Evolutionary conservation across 2,329 filamentous ascomycete genomes (phyloP).

Genomic region (Triangularia setosa): DNA sequence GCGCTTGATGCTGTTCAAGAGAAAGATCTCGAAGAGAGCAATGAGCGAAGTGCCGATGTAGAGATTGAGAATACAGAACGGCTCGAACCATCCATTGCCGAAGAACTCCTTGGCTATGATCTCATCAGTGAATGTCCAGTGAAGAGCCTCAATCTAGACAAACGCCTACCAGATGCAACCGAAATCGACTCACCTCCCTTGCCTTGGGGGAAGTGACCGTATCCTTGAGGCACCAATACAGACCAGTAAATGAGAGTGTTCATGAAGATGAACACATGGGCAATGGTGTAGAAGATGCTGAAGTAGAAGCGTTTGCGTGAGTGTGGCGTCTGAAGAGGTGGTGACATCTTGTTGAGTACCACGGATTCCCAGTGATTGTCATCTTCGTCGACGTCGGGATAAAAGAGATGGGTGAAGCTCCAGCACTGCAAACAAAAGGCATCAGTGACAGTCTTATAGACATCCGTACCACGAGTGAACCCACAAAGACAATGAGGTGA

Average conservation of each 20-base stretch:
- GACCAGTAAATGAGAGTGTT: constrained; percentile 50
- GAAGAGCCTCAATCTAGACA: too few species aligned
- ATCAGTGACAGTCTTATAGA: neutral
- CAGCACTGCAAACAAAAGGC: constrained; percentile 37
- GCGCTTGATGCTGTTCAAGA: constrained; percentile 52
- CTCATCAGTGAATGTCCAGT: neutral
- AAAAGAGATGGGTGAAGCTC: constrained; percentile 51
- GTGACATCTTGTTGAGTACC: constrained; percentile 41
- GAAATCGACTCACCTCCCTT: neutral
- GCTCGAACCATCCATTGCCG: constrained; percentile 44
- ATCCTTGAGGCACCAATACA: constrained; percentile 35
- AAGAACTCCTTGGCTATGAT: constrained; percentile 44
- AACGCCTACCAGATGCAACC: neutral
- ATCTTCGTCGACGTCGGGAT: constrained; percentile 38
- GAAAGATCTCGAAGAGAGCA: constrained; percentile 43
- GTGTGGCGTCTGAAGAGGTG: constrained; percentile 40
- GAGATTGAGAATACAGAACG: constrained; percentile 45
- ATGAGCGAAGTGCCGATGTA: constrained; percentile 42
- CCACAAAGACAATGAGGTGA: constrained; percentile 44
- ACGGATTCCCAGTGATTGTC: constrained; percentile 35
- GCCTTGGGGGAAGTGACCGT: constrained; percentile 32
- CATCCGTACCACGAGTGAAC: constrained; percentile 23
- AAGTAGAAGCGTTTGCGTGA: constrained; percentile 45
- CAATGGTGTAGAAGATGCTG: constrained; percentile 47
- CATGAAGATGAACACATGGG: constrained; percentile 45